A percentile compares a stretch with the other conserved stretches of the same genome.
Evolutionary conservation across 169 alveolate genomes (phyloP).

Genomic region (Plasmodium gallinaceum): DNA sequence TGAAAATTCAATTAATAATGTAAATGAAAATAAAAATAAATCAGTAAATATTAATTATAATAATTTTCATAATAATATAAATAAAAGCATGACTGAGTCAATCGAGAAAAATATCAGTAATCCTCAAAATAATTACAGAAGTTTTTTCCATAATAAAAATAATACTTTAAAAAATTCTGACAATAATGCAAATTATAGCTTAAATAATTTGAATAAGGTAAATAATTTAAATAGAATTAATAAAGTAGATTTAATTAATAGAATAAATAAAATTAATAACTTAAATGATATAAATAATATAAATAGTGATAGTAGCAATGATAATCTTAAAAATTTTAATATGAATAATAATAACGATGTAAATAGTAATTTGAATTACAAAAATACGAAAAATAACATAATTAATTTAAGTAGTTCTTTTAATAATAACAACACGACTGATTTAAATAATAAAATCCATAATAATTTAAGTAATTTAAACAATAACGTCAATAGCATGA

Average conservation of each 20-base stretch:
- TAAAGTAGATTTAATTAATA: neutral
- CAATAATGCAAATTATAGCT: neutral
- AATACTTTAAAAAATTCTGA: neutral
- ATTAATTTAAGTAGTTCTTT: neutral
- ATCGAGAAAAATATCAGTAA: neutral
- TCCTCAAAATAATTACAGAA: neutral
- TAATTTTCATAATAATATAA: neutral
- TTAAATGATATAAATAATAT: neutral
- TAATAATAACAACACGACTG: neutral
- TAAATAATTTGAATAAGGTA: neutral
- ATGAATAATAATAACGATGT: neutral
- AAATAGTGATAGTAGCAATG: neutral
- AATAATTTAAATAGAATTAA: neutral
- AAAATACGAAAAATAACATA: neutral
- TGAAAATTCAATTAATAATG: neutral
- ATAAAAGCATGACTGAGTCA: neutral
- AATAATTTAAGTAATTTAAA: neutral
- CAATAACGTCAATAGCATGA: constrained; percentile 3
- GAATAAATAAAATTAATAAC: neutral
- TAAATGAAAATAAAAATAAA: neutral
- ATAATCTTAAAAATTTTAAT: neutral
- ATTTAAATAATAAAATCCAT: neutral
- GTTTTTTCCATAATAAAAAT: neutral
- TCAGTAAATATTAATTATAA: neutral
- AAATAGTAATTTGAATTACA: neutral